Base-by-base conservation (phyloP, 768 basidiomycete genomes). In the button mushroom (Agaricus bisporus) region DNA sequence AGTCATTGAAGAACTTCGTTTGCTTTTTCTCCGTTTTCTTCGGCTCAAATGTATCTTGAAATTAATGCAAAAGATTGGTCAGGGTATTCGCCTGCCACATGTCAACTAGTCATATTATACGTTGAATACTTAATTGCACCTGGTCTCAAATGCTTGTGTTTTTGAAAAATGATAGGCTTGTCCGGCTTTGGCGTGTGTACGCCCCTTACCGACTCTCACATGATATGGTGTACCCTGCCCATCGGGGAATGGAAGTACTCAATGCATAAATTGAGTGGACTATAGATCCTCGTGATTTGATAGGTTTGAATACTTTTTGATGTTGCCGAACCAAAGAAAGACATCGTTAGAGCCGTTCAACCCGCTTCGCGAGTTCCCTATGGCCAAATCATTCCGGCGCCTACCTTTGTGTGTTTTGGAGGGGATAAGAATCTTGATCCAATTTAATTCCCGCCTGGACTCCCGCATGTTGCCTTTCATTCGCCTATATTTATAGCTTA, bases 401-500 rank as follows among this genome's bases (percentile, higher is more conserved):
- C 38, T 10, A 43, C 3, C 15, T 15, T 11, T 32, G 15, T 41
- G 15, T 14, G 14, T 8, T n/a, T 41, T 32, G 32, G 11, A 32
- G 5, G 39, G 39, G 22, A 22, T 22, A 22, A 22, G 39, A 15
- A 45, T 44, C 37, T 28, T 44, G 41, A 28, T 52, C 7, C 17
- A 28, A 38, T 44, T 17, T 17, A 18, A 37, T 20, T 26, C 20
- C 36, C 37, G 43, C 28, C 26, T 42, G 36, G 37, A 17, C 43
- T 63, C 59, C 58, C 51, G 61, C 61, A 61, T 59, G 41, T 25
- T 58, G 41, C 48, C 54, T 58, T 45, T 61, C 56, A 57, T 61
- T 55, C 56, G 44, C 48, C 60, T 59, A 63, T 65, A 50, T 62
- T 59, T 58, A 59, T 55, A 57, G 55, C 58, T 61, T 66, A 61